Evolutionary conservation across 441 rosid species (phyloP).

Genomic region (Jatropha multifida): DNA sequence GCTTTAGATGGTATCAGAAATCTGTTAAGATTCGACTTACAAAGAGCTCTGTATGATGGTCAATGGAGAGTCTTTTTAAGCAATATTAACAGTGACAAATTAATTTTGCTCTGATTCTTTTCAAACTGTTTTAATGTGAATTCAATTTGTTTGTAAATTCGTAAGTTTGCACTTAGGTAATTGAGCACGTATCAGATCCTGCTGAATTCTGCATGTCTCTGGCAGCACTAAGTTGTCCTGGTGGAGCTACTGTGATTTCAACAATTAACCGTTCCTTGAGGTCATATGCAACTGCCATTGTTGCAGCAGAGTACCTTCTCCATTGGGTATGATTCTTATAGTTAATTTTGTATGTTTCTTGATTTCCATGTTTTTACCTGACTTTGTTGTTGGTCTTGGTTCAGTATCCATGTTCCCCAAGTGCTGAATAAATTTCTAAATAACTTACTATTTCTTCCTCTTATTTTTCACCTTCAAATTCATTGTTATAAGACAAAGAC

Average conservation of each 20-base stretch:
- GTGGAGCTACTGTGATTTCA: constrained; percentile 77
- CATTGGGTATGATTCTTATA: constrained; percentile 62
- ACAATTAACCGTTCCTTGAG: constrained; percentile 87
- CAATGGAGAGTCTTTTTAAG: not conserved
- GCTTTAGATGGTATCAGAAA: not conserved
- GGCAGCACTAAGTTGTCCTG: constrained; percentile 57
- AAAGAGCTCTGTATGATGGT: not conserved
- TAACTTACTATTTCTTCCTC: too few relatives aligned
- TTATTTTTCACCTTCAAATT: too few relatives aligned
- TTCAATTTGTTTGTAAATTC: constrained; percentile 20
- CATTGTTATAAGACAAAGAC: too few relatives aligned
- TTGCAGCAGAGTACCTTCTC: constrained; percentile 87
- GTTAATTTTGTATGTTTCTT: constrained; percentile 6
- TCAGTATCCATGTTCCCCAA: too few relatives aligned
- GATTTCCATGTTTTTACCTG: constrained; percentile 8
- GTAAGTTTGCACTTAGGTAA: constrained; percentile 49
- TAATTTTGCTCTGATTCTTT: not conserved
- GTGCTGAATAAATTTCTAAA: too few relatives aligned
- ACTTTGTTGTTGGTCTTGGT: not conserved
- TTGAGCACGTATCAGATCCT: constrained; percentile 94
- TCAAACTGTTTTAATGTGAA: not conserved
- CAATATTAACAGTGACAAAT: not conserved
- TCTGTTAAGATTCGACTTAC: not conserved
- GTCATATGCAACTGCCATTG: constrained; percentile 79
- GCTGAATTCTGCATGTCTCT: constrained; percentile 89